A percentile compares a stretch with the other conserved stretches of the same genome.
Evolutionary conservation across 306 rosid species (phyloP).

Genomic region (Cyclanthera cordifolia): DNA sequence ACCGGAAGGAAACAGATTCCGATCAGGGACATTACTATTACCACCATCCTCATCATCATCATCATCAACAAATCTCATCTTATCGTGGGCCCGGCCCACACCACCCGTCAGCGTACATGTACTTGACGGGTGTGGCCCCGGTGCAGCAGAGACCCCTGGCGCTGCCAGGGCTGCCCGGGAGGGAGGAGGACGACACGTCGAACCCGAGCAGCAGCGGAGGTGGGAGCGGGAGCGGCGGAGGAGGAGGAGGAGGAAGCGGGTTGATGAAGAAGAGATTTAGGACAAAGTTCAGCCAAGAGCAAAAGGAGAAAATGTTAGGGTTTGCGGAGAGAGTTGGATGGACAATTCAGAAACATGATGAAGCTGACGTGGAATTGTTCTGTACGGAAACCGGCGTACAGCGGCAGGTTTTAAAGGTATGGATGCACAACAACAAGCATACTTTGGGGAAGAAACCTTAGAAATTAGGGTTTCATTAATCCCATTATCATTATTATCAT

Average conservation of each 20-base stretch:
- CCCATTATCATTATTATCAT: background rate
- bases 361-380: slow-evolving; percentile 53
- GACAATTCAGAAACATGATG: slow-evolving; percentile 80
- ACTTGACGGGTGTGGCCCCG: slow-evolving; percentile 28
- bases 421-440: slow-evolving; percentile 95
- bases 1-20: slow-evolving; percentile 46
- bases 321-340: slow-evolving; percentile 69
- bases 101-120: slow-evolving; percentile 40
- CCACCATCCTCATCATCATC: slow-evolving; percentile 22
- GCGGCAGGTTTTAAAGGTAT: slow-evolving; percentile 71
- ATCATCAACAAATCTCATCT: slow-evolving; percentile 30
- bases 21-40: slow-evolving; percentile 12
- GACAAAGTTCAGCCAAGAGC: slow-evolving; percentile 64
- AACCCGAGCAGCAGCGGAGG: slow-evolving; percentile 66
- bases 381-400: slow-evolving; percentile 37
- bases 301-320: slow-evolving; percentile 72
- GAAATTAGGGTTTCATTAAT: background rate
- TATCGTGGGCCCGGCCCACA: slow-evolving; percentile 29
- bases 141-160: slow-evolving; percentile 38
- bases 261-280: slow-evolving; percentile 52
- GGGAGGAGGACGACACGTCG: slow-evolving; percentile 57
- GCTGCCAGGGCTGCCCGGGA: slow-evolving; percentile 28
- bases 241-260: slow-evolving; percentile 32
- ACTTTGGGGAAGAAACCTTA: slow-evolving; percentile 81
- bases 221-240: slow-evolving; percentile 31